These are phyloP conservation scores for Eucalyptus leucophloia DNA, from an alignment of 345 rosid species.

Conservation along the genomic window DNA sequence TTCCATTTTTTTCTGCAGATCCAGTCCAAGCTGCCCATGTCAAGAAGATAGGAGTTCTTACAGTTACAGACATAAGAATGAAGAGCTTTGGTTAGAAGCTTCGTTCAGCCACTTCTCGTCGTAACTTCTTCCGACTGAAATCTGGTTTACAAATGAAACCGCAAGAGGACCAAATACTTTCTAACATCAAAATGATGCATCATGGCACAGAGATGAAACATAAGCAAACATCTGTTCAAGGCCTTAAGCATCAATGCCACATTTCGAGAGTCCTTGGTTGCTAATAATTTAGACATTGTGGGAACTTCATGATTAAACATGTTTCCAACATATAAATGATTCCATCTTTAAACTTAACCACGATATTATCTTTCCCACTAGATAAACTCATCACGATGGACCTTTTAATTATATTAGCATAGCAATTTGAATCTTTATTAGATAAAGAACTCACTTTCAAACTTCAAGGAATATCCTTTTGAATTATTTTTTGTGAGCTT, in stretches of 20 bases:
- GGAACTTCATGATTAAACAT: too few species aligned
- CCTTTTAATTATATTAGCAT: neutral
- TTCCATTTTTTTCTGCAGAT: neutral
- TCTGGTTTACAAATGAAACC: neutral
- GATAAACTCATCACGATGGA: neutral
- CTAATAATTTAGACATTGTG: too few species aligned
- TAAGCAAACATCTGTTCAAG: neutral
- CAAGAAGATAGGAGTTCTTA: neutral
- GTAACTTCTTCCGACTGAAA: neutral
- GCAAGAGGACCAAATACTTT: neutral
- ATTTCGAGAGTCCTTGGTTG: neutral
- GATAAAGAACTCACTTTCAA: too few species aligned
- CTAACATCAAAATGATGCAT: neutral
- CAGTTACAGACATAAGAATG: neutral
- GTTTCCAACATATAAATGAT: too few species aligned
- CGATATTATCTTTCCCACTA: neutral
- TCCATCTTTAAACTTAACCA: too few species aligned
- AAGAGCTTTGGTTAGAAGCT: neutral
- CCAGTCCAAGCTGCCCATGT: neutral
- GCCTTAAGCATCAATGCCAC: neutral
- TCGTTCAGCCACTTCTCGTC: neutral
- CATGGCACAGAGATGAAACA: neutral
- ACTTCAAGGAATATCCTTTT: too few species aligned
- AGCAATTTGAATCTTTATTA: neutral
- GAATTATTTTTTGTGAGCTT: too few species aligned